Base-by-base conservation (phyloP, 257 asterid species). In the Cynanchum wilfordii region DNA sequence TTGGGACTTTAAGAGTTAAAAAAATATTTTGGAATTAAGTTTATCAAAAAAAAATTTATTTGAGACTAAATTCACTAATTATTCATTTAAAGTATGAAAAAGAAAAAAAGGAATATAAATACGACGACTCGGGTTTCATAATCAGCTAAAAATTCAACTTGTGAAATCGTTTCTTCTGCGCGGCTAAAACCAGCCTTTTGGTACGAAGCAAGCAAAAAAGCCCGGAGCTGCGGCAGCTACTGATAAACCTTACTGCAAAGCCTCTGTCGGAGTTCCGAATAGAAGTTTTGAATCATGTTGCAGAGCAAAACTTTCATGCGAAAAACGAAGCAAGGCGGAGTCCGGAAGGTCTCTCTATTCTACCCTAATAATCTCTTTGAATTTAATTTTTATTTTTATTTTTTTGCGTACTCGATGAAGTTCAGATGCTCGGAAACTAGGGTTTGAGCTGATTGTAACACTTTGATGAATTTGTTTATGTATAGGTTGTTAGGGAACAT, bases 401-500 rank as follows among this genome's bases (percentile, higher is more conserved):
- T n/a, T 44, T 10, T 3, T 38, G 17, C 30, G 5, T 1, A 12
- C 30, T 27, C 62, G 45, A 22, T 50, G 0, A 27, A 0, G 42
- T 20, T 68, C 9, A 22, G 7, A 42, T 38, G 69, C 62, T 70
- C n/a, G 42, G 25, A 71, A 65, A 62, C 68, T 75, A 78, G 79
- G 77, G 72, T 77, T 66, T 78, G 7, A 66, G 76, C 30, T 77
- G 5, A 47, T 27, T 22, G 17, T 11, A 7, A 40, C 25, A 57
- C 17, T 7, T 12, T 24, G n/a, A 57, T 55, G 45, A 20, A 10
- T 73, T 63, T 25, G 52, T 33, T 68, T 65, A 16, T 55, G 75
- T 67, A 33, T 82, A 93, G 98, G 93, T 85, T 42, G 97, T 95
- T 60, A 84, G 97, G 49, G 99, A 95, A 74, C 98, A 92, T 77